A percentile compares a stretch with the other conserved stretches of the same genome.
phyloP scores from a whole-genome alignment of 352 stramenopile genomes.

The Globisporangium spinosum region DNA sequence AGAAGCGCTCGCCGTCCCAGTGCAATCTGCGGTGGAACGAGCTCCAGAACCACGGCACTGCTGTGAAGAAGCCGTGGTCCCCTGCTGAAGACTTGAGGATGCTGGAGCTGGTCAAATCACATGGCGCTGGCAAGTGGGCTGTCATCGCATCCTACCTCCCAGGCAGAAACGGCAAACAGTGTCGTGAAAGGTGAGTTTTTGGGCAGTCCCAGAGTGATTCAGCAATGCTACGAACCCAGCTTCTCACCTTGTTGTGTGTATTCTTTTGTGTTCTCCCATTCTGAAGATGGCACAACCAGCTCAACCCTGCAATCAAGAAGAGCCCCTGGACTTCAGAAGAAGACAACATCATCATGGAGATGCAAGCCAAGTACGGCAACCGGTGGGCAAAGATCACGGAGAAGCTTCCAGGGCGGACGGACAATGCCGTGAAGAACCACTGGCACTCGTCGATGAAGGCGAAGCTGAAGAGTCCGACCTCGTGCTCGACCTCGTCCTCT shows the following conservation, averaged over 20 bases:
- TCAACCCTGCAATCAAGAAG: conserved; percentile 81
- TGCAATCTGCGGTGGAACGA: conserved; percentile 72
- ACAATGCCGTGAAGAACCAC: conserved; percentile 98
- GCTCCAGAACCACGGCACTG: conserved; percentile 56
- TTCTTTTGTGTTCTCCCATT: neutral
- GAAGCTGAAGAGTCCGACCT: conserved; percentile 29
- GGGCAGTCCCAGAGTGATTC: neutral
- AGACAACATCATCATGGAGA: conserved; percentile 76
- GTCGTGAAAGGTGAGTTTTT: conserved; percentile 57
- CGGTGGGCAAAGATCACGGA: conserved; percentile 97
- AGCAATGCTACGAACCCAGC: neutral
- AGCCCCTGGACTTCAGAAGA: conserved; percentile 79
- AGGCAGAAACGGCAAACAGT: conserved; percentile 87
- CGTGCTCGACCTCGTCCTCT: neutral
- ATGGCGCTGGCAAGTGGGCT: conserved; percentile 70
- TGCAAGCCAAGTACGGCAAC: conserved; percentile 91
- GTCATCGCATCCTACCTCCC: conserved; percentile 82
- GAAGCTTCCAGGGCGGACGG: conserved; percentile 90
- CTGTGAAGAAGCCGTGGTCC: conserved; percentile 68
- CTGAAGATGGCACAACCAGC: conserved; percentile 80
- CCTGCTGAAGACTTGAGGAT: conserved; percentile 60
- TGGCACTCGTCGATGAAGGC: conserved; percentile 90
- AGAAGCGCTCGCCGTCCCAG: conserved; percentile 36
- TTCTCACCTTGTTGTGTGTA: neutral
- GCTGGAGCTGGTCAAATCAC: conserved; percentile 47